Base-by-base conservation (phyloP, 2,329 filamentous ascomycete species). In the Epichloe elymi region DNA sequence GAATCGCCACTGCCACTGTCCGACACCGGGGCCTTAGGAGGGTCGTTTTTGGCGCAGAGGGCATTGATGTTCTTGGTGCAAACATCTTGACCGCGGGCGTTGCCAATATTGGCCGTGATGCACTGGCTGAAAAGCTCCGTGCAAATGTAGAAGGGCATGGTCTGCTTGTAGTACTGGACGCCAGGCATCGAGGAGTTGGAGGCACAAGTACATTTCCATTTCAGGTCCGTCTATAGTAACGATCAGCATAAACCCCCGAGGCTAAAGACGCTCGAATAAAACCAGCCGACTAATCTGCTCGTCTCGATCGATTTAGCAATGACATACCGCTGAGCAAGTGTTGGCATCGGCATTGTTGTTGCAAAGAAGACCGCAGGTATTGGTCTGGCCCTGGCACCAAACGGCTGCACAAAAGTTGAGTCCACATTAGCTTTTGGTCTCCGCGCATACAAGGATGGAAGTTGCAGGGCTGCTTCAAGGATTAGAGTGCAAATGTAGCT, bases 111-210 rank as follows among this genome's bases (percentile, higher is more conserved):
- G 44, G 60, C 52, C 2, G 39, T 43, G 57, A 71, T 76, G 66
- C 78, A 81, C 53, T 73, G 64, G 26, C 59, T 54, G 63, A 68
- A 77, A 40, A 75, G 71, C 53, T 68, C 53, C 51, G 71, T 26
- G 69, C 78, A 81, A 59, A 78, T 71, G 59, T 74, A 78, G 51
- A 66, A 70, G 46, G 72, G 70, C 56, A 80, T 65, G 3, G 75
- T 77, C 67, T 78, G 70, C 46, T 55, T 58, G 66, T 77, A 80
- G 62, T 74, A 70, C 62, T 77, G 66, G 44, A 80, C 70, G 52
- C 72, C 74, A 14, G 76, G 75, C 6, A 68, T 66, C 45, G 69
- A 70, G 58, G 62, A 65, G 63, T 79, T 76, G 55, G 63, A 58
- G 36, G 60, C 49, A 68, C 77, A 80, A 15, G 63, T 68, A 64